A percentile compares a stretch with the other conserved stretches of the same genome.
phyloP scores from a whole-genome alignment of 2,329 filamentous ascomycete species.

The Leptographium lundbergii region DNA sequence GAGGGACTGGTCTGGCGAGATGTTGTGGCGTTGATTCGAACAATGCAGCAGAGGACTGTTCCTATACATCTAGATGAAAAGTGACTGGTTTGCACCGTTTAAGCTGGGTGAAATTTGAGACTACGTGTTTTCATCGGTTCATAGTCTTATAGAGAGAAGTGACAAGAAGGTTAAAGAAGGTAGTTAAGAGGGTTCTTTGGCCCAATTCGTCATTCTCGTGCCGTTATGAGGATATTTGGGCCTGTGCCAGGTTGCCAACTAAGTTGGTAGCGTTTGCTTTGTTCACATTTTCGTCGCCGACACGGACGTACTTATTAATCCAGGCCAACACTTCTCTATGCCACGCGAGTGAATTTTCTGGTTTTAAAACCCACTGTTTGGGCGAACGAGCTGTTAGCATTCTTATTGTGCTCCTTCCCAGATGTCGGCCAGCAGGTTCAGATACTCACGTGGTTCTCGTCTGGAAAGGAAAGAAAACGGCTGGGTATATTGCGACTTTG shows the following conservation, averaged over 20 bases:
- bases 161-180: no score
- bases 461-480: slow-evolving; percentile 68
- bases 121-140: no score
- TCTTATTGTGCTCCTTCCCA: neutral
- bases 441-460: slow-evolving; percentile 46
- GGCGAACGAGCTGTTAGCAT: neutral
- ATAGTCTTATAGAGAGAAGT: no score
- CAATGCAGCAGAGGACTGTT: slow-evolving; percentile 3
- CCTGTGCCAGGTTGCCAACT: neutral
- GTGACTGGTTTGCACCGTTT: neutral
- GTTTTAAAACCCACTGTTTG: slow-evolving; percentile 67
- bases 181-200: neutral
- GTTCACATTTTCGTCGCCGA: slow-evolving; percentile 14
- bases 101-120: no score
- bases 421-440: no score
- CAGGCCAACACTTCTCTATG: slow-evolving; percentile 74
- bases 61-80: neutral
- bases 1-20: slow-evolving; percentile 7
- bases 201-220: neutral
- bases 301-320: slow-evolving; percentile 50
- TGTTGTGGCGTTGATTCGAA: slow-evolving; percentile 5
- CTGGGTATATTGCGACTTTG: slow-evolving; percentile 65
- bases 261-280: neutral
- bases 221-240: neutral
- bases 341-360: slow-evolving; percentile 85